These are phyloP conservation scores for Scheffersomyces lignosus DNA, from an alignment of 805 yeast species.

Conservation along the genomic window DNA sequence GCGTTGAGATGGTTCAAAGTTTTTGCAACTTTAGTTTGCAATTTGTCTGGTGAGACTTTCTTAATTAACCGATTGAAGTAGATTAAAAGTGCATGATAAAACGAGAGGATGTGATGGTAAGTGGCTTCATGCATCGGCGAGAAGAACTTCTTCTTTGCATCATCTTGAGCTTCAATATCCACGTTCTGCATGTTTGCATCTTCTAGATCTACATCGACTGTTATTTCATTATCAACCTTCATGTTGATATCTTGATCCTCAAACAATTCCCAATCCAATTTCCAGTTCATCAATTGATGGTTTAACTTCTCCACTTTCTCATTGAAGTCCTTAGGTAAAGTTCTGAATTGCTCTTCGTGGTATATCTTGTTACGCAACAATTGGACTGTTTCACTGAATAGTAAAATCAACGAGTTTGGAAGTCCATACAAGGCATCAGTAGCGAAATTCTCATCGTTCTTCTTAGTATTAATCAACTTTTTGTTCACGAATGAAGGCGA, in stretches of 20 bases:
- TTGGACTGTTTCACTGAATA: slow-evolving; percentile 73
- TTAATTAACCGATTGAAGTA: slow-evolving; percentile 69
- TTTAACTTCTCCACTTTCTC: slow-evolving; percentile 24
- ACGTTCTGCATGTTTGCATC: slow-evolving; percentile 9
- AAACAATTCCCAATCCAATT: slow-evolving; percentile 67
- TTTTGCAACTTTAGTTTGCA: slow-evolving; percentile 62
- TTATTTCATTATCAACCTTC: slow-evolving; percentile 6
- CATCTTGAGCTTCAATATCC: slow-evolving; percentile 8
- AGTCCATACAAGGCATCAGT: slow-evolving; percentile 83
- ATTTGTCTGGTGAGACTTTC: slow-evolving; percentile 50
- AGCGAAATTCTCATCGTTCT: slow-evolving; percentile 59
- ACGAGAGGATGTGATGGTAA: slow-evolving; percentile 77
- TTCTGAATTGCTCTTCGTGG: slow-evolving; percentile 34
- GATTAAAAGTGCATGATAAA: slow-evolving; percentile 68
- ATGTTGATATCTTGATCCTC: slow-evolving; percentile 20
- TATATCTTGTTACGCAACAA: slow-evolving; percentile 62
- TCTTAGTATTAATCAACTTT: slow-evolving; percentile 44
- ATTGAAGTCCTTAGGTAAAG: slow-evolving; percentile 35
- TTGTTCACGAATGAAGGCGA: slow-evolving; percentile 44
- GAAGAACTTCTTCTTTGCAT: slow-evolving; percentile 33
- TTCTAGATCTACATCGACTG: slow-evolving; percentile 10
- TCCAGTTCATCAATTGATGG: slow-evolving; percentile 51
- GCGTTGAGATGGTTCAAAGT: slow-evolving; percentile 65
- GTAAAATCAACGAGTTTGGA: slow-evolving; percentile 73
- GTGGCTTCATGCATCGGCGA: slow-evolving; percentile 68